Percentiles rank a stretch among this genome's conserved stretches.
phyloP scores from a whole-genome alignment of 2,329 filamentous ascomycete genomes.

The Sclerotinia trifoliorum region DNA sequence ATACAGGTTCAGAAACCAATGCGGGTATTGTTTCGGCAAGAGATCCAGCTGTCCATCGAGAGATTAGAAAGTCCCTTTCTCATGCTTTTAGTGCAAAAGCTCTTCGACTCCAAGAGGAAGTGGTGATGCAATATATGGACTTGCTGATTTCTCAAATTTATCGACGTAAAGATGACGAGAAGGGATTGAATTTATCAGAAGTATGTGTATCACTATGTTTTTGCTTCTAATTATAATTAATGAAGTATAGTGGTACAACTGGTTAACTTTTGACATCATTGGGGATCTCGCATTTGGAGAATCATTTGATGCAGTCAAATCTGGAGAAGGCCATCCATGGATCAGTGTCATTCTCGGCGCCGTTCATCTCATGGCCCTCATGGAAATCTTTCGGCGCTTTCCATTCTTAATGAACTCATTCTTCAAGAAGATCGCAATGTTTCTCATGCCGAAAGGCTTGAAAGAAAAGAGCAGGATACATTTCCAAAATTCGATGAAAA shows the following conservation, averaged over 20 bases:
- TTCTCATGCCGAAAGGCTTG: not conserved
- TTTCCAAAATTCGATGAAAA: conserved; percentile 14
- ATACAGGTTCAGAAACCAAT: not conserved
- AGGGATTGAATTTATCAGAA: conserved; percentile 11
- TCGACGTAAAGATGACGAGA: not conserved
- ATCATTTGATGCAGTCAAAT: conserved; percentile 23
- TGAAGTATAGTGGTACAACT: conserved; percentile 26
- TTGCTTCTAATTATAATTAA: conserved; percentile 13
- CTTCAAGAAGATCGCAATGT: not conserved
- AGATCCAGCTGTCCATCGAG: conserved; percentile 23
- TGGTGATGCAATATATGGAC: conserved; percentile 27
- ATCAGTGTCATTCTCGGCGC: conserved; percentile 16
- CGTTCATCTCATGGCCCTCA: conserved; percentile 12
- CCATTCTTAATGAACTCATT: conserved; percentile 3
- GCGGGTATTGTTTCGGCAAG: conserved; percentile 18
- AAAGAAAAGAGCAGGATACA: conserved; percentile 14
- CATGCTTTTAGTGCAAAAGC: conserved; percentile 39
- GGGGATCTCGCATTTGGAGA: conserved; percentile 29
- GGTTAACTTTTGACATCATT: conserved; percentile 29
- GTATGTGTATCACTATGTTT: conserved; percentile 1
- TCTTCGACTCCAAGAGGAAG: conserved; percentile 38
- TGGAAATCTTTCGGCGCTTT: conserved; percentile 10
- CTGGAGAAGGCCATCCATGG: conserved; percentile 19
- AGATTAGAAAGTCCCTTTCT: conserved; percentile 28
- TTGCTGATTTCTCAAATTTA: conserved; percentile 14